These are phyloP conservation scores for Hypoxylon crocopeplum DNA, from an alignment of 495 filamentous ascomycete genomes.

Conservation along the genomic window DNA sequence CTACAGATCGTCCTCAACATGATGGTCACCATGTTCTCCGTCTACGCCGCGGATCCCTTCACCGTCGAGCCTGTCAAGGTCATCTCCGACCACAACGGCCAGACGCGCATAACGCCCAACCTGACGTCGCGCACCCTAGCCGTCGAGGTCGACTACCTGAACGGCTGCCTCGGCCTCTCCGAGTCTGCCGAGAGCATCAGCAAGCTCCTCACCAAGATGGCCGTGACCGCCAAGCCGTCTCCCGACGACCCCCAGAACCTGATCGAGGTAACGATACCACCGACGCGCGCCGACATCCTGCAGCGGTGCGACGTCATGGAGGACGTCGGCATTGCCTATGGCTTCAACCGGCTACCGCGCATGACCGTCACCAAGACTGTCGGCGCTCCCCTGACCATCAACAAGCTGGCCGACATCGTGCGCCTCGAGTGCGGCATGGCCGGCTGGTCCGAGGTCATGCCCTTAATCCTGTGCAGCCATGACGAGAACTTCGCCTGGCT, in stretches of 20 bases:
- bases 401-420: slow-evolving; percentile 93
- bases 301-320: slow-evolving; percentile 99
- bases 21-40: slow-evolving; percentile 95
- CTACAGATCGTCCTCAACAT: slow-evolving; percentile 94
- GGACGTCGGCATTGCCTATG: slow-evolving; percentile 93
- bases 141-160: slow-evolving; percentile 90
- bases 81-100: slow-evolving; percentile 85
- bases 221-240: slow-evolving; percentile 77
- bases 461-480: slow-evolving; percentile 94
- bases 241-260: slow-evolving; percentile 60
- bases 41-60: slow-evolving; percentile 87
- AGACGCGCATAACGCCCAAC: slow-evolving; percentile 80
- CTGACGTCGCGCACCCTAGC: slow-evolving; percentile 75
- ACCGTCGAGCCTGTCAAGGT: slow-evolving; percentile 93
- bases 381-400: slow-evolving; percentile 85
- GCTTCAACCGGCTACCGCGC: slow-evolving; percentile 91
- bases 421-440: slow-evolving; percentile 90
- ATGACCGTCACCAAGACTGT: slow-evolving; percentile 85
- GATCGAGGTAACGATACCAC: slow-evolving; percentile 81
- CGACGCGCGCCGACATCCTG: slow-evolving; percentile 91
- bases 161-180: slow-evolving; percentile 83
- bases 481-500: slow-evolving; percentile 99
- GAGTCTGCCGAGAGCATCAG: slow-evolving; percentile 75
- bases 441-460: slow-evolving; percentile 96
- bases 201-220: slow-evolving; percentile 84